Evolutionary conservation across 2,329 filamentous ascomycete genomes (phyloP).

Genomic region (Xylaria sp.): DNA sequence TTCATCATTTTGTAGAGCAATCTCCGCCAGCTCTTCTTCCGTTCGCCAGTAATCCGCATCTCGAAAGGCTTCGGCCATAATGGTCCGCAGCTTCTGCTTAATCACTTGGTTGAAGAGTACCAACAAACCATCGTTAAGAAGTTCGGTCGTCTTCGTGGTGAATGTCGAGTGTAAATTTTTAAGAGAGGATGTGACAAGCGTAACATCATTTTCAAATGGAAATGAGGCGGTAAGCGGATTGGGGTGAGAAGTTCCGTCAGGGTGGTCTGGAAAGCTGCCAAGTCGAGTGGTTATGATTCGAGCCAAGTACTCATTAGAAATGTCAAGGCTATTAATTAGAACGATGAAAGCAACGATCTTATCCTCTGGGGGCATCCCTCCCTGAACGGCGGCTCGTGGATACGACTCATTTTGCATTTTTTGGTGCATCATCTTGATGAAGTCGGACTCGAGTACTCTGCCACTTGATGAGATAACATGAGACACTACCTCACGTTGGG

Average conservation of each 20-base stretch:
- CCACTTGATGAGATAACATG: slow-evolving; percentile 82
- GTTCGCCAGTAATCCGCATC: slow-evolving; percentile 86
- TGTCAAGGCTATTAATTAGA: slow-evolving; percentile 93
- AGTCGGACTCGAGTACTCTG: slow-evolving; percentile 86
- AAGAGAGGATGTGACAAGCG: slow-evolving; percentile 75
- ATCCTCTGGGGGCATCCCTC: slow-evolving; percentile 86
- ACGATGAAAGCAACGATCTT: slow-evolving; percentile 91
- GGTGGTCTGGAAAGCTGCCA: slow-evolving; percentile 55
- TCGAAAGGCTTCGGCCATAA: slow-evolving; percentile 88
- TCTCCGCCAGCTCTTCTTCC: slow-evolving; percentile 69
- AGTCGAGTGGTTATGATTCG: slow-evolving; percentile 83
- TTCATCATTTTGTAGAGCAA: slow-evolving; percentile 65
- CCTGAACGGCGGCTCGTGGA: slow-evolving; percentile 80
- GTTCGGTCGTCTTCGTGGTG: slow-evolving; percentile 79
- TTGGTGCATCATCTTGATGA: slow-evolving; percentile 95
- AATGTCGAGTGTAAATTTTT: slow-evolving; percentile 78
- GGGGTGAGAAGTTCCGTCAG: slow-evolving; percentile 52
- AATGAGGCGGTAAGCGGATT: slow-evolving; percentile 73
- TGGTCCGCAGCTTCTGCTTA: slow-evolving; percentile 83
- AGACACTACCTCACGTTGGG: slow-evolving; percentile 80
- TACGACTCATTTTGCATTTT: slow-evolving; percentile 98
- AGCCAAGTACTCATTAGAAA: slow-evolving; percentile 88
- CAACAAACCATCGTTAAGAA: slow-evolving; percentile 84
- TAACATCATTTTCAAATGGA: slow-evolving; percentile 80
- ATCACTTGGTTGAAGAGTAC: slow-evolving; percentile 90